These are phyloP conservation scores for Cryphonectria nitschkei DNA, from an alignment of 2,329 filamentous ascomycete genomes.

Conservation along the genomic window DNA sequence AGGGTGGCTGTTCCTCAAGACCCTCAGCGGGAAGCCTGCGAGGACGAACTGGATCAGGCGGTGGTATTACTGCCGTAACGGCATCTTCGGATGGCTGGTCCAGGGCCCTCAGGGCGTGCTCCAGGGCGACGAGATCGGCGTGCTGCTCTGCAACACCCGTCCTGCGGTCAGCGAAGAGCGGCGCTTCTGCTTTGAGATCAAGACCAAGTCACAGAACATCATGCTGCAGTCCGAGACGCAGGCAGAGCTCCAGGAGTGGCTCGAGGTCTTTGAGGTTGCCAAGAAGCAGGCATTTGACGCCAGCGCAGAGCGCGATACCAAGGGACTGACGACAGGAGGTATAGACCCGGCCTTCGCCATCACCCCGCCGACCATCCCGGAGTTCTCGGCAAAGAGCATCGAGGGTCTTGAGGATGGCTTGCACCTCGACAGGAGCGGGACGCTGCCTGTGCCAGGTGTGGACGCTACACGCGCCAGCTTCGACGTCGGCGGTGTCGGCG, in stretches of 20 bases:
- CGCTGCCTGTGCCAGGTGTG: constrained; percentile 66
- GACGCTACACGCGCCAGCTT: constrained; percentile 70
- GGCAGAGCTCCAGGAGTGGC: constrained; percentile 89
- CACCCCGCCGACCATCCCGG: constrained; percentile 81
- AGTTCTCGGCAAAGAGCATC: constrained; percentile 81
- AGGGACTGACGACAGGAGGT: constrained; percentile 48
- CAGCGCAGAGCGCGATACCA: constrained; percentile 57
- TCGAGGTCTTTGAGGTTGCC: constrained; percentile 88
- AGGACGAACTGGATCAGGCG: constrained; percentile 86
- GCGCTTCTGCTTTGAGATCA: constrained; percentile 96
- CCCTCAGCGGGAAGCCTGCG: constrained; percentile 83
- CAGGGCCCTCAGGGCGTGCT: constrained; percentile 85
- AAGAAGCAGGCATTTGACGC: constrained; percentile 90
- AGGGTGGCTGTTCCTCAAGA: constrained; percentile 88
- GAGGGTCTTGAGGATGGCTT: constrained; percentile 41
- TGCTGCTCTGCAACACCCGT: constrained; percentile 89
- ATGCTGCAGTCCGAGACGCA: constrained; percentile 94
- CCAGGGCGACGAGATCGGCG: constrained; percentile 94
- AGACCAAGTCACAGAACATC: constrained; percentile 92
- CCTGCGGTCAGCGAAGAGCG: constrained; percentile 91
- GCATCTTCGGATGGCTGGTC: constrained; percentile 93
- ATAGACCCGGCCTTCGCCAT: constrained; percentile 86
- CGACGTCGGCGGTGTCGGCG: constrained; percentile 57
- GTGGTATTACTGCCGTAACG: constrained; percentile 96
- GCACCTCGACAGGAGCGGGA: constrained; percentile 62